Evolutionary conservation across 2,329 filamentous ascomycete species (phyloP), one percentile per base, ranked within the genome.

Genomic region (Fusarium avenaceum): DNA sequence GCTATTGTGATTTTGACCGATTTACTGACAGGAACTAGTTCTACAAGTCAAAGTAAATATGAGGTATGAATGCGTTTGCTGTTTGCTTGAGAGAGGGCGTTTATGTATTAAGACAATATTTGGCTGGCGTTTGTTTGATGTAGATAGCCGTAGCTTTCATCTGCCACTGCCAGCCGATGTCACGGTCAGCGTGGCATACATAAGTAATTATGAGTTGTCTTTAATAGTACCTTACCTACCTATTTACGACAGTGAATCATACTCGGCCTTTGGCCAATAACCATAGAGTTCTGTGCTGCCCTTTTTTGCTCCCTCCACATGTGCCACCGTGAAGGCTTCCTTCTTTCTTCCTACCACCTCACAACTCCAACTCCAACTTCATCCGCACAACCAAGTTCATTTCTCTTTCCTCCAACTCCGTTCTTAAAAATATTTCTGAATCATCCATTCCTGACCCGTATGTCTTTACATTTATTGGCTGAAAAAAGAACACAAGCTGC

Each of bases 1-100:
- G 19, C 15, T 33, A 20, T 6, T 7, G 28, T 17, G 35, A 28
- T 6, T 24, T 20, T 19, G n/a, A 24, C 19, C 7, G 8, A 33
- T 13, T 57, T 69, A 57, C 76, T 80, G 63, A 80, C 70, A 11
- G 47, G 32, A 38, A 9, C 45, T 49, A 80, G 79, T 80, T 80
- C 63, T 80, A 79, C 68, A 80, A 76, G 52, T 76, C 76, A n/a
- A 76, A 73, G 50, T 80, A 72, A 64, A 33, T 10, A 38, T 17
- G 14, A 22, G 50, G 57, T 49, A 28, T 7, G 57, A 42, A n/a
- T 19, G 35, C 42, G 52, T 57, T 51, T 63, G 38, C 35, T 57
- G 24, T 44, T 45, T 59, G 44, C 20, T 9, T 26, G 20, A 32
- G 19, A 22, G 24, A 15, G 38, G 24, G 52, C 38, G 40, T 48